phyloP scores from a whole-genome alignment of 306 rosid genomes.

The Morella rubra region DNA sequence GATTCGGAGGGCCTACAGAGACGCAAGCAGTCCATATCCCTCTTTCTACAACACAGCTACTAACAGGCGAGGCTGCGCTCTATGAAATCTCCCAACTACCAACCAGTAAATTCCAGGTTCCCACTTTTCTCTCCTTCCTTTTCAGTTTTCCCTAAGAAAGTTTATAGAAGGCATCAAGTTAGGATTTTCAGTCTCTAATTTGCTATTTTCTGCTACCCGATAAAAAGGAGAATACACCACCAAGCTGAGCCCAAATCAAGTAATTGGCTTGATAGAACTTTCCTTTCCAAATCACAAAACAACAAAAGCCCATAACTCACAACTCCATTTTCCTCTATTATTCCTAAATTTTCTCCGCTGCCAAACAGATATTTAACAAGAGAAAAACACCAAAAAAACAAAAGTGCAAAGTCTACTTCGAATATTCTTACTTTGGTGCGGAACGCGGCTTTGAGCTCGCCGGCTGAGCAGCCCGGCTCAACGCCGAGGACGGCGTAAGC shows the following conservation, averaged over 20 bases:
- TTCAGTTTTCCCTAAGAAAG: background rate
- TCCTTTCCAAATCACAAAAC: background rate
- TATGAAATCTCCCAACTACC: background rate
- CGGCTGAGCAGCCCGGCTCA: conserved; percentile 55
- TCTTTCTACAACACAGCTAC: too few species aligned
- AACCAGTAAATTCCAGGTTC: background rate
- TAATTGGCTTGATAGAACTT: background rate
- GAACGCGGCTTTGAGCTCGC: conserved; percentile 79
- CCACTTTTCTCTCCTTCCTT: too few species aligned
- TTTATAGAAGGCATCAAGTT: too few species aligned
- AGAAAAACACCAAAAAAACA: background rate
- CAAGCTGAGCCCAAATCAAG: background rate
- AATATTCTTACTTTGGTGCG: conserved; percentile 59
- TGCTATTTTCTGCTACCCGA: background rate
- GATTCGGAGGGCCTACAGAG: conserved; percentile 19
- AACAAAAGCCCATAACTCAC: background rate
- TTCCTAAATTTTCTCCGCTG: background rate
- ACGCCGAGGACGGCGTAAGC: conserved; percentile 71
- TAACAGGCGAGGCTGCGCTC: too few species aligned
- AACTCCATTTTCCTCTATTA: background rate
- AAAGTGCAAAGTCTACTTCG: background rate
- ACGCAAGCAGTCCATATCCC: conserved; percentile 37
- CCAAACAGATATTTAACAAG: background rate
- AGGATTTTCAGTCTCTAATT: too few species aligned
- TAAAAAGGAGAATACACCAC: background rate